These are phyloP conservation scores for Neurospora sp. DNA, from an alignment of 495 filamentous ascomycete genomes.

Conservation along the genomic window DNA sequence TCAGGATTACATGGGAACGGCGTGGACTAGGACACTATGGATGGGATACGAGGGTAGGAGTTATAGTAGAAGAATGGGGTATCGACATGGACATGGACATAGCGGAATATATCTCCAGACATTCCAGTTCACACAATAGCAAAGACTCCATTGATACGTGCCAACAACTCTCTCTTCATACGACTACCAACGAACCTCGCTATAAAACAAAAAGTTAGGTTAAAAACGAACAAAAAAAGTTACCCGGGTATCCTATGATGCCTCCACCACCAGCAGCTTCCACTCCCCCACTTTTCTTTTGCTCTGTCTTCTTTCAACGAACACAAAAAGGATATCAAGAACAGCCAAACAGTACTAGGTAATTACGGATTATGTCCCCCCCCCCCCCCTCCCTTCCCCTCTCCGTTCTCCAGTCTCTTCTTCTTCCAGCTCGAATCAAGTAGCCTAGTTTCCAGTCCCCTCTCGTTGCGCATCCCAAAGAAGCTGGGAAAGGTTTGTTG, in stretches of 20 bases:
- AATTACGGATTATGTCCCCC: background rate
- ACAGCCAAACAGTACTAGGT: background rate
- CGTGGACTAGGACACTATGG: background rate
- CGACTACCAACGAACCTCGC: background rate
- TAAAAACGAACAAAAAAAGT: background rate
- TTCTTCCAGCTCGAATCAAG: background rate
- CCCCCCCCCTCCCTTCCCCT: background rate
- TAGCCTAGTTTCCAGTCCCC: too few relatives aligned
- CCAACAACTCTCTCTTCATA: background rate
- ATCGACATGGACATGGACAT: background rate
- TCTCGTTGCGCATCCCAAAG: too few relatives aligned
- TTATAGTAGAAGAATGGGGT: background rate
- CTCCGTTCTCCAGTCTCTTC: background rate
- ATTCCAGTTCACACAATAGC: background rate
- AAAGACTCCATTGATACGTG: background rate
- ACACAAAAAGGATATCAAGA: background rate
- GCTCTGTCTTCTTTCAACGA: background rate
- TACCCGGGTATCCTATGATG: slow-evolving; percentile 1
- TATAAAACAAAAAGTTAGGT: background rate
- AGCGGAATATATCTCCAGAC: background rate
- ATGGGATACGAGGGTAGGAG: background rate
- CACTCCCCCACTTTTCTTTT: background rate
- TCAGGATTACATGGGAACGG: background rate
- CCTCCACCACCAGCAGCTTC: background rate
- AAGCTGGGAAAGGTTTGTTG: background rate